Evolutionary conservation across 306 rosid species (phyloP).

Genomic region (Cucurbita maxima): DNA sequence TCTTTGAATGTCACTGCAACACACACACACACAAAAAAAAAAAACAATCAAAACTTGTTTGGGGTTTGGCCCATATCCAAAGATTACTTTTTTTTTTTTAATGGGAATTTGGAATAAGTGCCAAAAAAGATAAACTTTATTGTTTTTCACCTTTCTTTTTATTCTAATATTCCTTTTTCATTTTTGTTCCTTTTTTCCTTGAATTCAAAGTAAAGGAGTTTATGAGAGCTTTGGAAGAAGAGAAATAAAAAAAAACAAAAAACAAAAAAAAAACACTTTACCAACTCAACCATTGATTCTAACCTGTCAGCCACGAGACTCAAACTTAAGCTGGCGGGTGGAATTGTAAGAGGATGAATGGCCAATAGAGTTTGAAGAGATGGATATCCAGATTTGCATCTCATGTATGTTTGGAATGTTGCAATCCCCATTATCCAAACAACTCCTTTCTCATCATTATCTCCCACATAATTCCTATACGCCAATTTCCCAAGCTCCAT

Average conservation of each 20-base stretch:
- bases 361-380: conserved; percentile 64
- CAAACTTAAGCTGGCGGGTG: conserved; percentile 54
- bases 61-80: conserved; percentile 6
- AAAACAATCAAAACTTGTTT: background rate
- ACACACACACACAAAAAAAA: background rate
- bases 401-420: conserved; percentile 70
- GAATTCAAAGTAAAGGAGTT: conserved; percentile 2
- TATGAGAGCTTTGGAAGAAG: background rate
- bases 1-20: conserved; percentile 43
- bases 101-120: conserved; percentile 8
- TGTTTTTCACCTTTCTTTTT: conserved; percentile 10
- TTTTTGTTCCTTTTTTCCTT: background rate
- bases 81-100: background rate
- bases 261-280: conserved; percentile 9
- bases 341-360: conserved; percentile 77
- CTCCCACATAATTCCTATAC: conserved; percentile 21
- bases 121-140: conserved; percentile 4
- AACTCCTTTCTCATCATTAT: conserved; percentile 13
- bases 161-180: conserved; percentile 3
- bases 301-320: conserved; percentile 78
- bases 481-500: conserved; percentile 77
- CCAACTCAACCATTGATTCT: conserved; percentile 7
- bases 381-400: conserved; percentile 60
- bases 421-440: conserved; percentile 80
- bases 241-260: background rate